These are phyloP conservation scores for Xanthoceras sorbifolium DNA, from an alignment of 345 rosid genomes.

Conservation along the genomic window DNA sequence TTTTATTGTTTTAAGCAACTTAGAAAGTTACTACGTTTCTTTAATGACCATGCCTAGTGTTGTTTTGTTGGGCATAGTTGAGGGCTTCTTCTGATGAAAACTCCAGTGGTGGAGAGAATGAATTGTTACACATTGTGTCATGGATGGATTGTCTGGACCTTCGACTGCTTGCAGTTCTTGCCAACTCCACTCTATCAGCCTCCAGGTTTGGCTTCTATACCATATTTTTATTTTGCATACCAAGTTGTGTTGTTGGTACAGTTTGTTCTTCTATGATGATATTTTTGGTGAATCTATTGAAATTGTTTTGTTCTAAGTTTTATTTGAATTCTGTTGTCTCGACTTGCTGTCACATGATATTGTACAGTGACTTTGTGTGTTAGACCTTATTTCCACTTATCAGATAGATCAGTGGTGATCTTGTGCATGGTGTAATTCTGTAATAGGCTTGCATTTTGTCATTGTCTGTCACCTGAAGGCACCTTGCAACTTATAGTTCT, in stretches of 20 bases:
- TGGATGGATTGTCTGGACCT: conserved; percentile 56
- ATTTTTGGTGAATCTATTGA: not conserved
- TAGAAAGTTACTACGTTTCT: no score
- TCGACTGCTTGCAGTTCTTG: conserved; percentile 41
- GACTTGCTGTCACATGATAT: not conserved
- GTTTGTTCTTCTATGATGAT: not conserved
- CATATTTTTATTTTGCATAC: no score
- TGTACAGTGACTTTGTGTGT: not conserved
- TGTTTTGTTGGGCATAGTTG: conserved; percentile 2
- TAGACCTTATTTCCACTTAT: not conserved
- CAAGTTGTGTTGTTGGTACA: not conserved
- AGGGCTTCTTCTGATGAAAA: conserved; percentile 17
- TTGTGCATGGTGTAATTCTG: not conserved
- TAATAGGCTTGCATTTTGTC: not conserved
- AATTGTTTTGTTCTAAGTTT: not conserved
- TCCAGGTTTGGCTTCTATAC: conserved; percentile 33
- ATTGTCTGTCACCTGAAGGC: not conserved
- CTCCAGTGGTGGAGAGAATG: conserved; percentile 28
- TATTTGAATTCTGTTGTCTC: not conserved
- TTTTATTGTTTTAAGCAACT: not conserved
- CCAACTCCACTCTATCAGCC: conserved; percentile 46
- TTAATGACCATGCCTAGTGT: not conserved
- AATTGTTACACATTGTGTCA: conserved; percentile 41
- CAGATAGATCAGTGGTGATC: not conserved
- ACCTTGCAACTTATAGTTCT: not conserved